These are phyloP conservation scores for Aspergillus heteromorphus DNA, from an alignment of 495 filamentous ascomycete genomes.

Conservation along the genomic window DNA sequence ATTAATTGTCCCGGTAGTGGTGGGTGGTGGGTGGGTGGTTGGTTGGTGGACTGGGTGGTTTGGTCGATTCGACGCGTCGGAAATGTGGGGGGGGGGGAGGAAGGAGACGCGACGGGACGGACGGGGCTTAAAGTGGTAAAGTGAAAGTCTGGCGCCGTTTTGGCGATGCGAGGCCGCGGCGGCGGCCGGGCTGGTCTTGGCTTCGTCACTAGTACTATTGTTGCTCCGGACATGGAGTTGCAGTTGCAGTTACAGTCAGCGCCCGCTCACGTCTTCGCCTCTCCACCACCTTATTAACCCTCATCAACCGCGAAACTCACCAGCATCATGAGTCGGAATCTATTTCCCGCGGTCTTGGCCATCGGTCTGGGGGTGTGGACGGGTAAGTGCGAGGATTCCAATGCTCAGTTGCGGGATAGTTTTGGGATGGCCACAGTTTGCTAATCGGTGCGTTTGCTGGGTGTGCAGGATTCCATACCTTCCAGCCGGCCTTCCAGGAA, in stretches of 20 bases:
- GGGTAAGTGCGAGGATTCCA: conserved; percentile 20
- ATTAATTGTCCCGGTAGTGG: not conserved
- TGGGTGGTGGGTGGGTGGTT: not conserved
- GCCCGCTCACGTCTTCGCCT: no score
- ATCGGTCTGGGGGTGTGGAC: conserved; percentile 38
- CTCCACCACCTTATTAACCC: not conserved
- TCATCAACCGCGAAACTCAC: not conserved
- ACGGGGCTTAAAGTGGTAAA: not conserved
- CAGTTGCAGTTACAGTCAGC: no score
- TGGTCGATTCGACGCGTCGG: conserved; percentile 30
- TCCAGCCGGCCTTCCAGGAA: conserved; percentile 22
- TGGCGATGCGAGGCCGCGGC: conserved; percentile 11
- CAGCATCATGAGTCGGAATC: conserved; percentile 37
- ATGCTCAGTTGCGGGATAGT: not conserved
- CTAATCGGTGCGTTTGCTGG: not conserved
- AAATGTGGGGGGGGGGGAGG: conserved; percentile 29
- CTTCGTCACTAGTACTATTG: no score
- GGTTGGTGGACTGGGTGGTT: not conserved
- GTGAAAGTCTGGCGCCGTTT: conserved; percentile 5
- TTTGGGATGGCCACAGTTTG: not conserved
- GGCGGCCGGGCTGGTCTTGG: not conserved
- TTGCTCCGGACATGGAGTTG: no score
- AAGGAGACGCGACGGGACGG: conserved; percentile 20
- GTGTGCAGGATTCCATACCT: conserved; percentile 26
- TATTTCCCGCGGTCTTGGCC: conserved; percentile 32